Evolutionary conservation across 306 rosid species (phyloP).

Genomic region (Cicer pinnatifidum): DNA sequence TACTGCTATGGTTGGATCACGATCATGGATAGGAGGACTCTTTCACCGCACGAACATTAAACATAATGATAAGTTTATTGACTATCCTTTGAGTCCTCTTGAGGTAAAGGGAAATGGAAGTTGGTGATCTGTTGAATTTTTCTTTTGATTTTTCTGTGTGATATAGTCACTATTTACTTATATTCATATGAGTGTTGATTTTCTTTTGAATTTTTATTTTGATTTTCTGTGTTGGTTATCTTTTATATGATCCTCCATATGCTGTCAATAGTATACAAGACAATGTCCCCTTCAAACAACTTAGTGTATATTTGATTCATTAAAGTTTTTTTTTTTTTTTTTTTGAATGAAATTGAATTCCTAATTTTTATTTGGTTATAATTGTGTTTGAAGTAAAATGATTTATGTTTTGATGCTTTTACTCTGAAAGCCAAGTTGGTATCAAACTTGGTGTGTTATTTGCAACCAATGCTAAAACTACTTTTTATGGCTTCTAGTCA

Average conservation of each 20-base stretch:
- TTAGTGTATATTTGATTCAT: neutral
- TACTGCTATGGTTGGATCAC: conserved; percentile 95
- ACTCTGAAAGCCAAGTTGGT: too few species aligned
- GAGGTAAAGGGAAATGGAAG: conserved; percentile 58
- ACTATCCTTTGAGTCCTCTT: conserved; percentile 65
- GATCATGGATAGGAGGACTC: conserved; percentile 91
- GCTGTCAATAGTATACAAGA: neutral
- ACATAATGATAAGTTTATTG: conserved; percentile 56
- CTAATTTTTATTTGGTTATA: neutral
- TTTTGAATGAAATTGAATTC: too few species aligned
- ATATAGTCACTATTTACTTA: neutral
- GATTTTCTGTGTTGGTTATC: too few species aligned
- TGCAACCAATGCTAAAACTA: too few species aligned
- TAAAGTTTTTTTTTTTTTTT: too few species aligned
- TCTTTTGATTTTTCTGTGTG: conserved; percentile 9
- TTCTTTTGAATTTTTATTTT: too few species aligned
- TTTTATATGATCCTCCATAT: neutral
- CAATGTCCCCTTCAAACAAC: conserved; percentile 3
- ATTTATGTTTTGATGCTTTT: neutral
- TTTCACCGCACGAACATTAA: conserved; percentile 61
- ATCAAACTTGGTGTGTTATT: too few species aligned
- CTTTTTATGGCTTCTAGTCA: too few species aligned
- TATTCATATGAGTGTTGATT: neutral
- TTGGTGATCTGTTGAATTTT: conserved; percentile 26
- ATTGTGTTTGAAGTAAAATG: neutral